Evolutionary conservation across 495 filamentous ascomycete species (phyloP).

Genomic region (Neurospora sp.): DNA sequence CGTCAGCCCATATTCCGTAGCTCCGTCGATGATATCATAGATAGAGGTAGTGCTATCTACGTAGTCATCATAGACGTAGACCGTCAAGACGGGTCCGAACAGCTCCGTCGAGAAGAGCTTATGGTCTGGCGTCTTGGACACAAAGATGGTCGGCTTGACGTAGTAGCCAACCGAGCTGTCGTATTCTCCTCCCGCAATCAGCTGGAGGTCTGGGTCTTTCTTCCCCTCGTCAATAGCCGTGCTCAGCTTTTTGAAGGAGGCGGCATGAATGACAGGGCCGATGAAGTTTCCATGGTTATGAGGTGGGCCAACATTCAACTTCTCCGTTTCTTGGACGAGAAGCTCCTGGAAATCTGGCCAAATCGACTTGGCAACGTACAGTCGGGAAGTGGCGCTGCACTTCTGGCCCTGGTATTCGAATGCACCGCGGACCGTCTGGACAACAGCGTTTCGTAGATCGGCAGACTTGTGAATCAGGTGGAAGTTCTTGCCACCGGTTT

Average conservation of each 20-base stretch:
- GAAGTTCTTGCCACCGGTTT: constrained; percentile 91
- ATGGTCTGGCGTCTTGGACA: constrained; percentile 50
- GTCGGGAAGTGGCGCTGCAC: constrained; percentile 70
- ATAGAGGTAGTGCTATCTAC: constrained; percentile 46
- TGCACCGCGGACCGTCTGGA: constrained; percentile 74
- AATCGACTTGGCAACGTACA: constrained; percentile 63
- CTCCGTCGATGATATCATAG: constrained; percentile 49
- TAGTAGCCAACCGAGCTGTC: constrained; percentile 61
- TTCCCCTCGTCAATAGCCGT: constrained; percentile 58
- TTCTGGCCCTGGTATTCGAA: constrained; percentile 92
- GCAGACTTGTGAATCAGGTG: constrained; percentile 69
- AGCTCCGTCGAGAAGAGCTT: constrained; percentile 60
- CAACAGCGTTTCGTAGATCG: constrained; percentile 63
- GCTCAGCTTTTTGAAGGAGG: constrained; percentile 61
- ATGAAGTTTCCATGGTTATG: constrained; percentile 61
- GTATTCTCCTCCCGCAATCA: constrained; percentile 59
- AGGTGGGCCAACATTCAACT: constrained; percentile 59
- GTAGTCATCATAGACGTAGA: constrained; percentile 63
- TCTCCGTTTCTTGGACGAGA: constrained; percentile 54
- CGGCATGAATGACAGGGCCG: constrained; percentile 68
- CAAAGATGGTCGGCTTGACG: constrained; percentile 64
- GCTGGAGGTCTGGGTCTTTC: constrained; percentile 50
- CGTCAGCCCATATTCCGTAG: constrained; percentile 69
- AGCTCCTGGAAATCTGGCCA: constrained; percentile 55
- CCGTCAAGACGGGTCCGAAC: constrained; percentile 63